Conservation (phyloP, 345 rosid species). For the Heritiera littoralis region DNA sequence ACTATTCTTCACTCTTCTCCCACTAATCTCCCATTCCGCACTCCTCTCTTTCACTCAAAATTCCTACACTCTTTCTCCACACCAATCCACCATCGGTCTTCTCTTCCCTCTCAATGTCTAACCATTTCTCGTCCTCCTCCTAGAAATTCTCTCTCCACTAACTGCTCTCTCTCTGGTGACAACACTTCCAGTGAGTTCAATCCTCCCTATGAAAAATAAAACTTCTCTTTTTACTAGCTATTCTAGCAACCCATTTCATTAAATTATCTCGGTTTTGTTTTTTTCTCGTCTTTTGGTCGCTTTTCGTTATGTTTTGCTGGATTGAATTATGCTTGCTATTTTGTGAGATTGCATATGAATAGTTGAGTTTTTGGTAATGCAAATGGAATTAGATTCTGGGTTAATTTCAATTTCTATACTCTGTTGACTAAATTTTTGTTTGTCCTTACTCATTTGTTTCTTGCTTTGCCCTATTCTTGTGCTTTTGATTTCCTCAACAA, state of each 20-base stretch:
- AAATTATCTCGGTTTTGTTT: not conserved
- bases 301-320: not conserved
- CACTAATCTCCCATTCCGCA: not conserved
- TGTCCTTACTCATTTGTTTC: not conserved
- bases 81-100: not conserved
- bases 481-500: not conserved
- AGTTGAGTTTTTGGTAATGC: slow-evolving; percentile 2
- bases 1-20: slow-evolving; percentile 1
- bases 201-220: not conserved
- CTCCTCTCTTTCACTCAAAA: not conserved
- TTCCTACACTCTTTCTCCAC: not conserved
- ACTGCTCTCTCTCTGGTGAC: slow-evolving; percentile 18
- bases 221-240: not conserved
- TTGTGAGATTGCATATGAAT: not conserved
- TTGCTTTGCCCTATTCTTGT: not conserved
- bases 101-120: not conserved
- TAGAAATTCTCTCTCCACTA: slow-evolving; percentile 5
- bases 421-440: not conserved
- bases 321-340: not conserved
- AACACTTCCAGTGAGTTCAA: slow-evolving; percentile 16
- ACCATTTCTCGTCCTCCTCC: not conserved
- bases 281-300: not conserved
- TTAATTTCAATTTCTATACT: slow-evolving; percentile 2
- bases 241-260: slow-evolving; percentile 1
- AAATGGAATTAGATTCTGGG: not conserved